Percentiles rank a stretch among this genome's conserved stretches.
Conservation (phyloP, 2,329 filamentous ascomycete species). For the Paracorniculantispora psalliotae region DNA sequence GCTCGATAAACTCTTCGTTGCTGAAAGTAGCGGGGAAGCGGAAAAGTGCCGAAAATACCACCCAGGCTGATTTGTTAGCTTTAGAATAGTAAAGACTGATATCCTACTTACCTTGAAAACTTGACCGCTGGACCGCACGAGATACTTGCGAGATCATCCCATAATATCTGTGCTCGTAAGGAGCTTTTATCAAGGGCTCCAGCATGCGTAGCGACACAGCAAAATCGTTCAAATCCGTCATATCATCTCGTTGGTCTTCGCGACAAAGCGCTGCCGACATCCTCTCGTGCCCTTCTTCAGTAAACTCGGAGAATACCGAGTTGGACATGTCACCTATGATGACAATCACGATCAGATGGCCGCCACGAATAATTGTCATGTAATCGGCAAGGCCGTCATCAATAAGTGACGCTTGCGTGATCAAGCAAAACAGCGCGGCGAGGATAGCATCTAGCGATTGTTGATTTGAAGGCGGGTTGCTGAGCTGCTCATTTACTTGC, state of each 20-base stretch:
- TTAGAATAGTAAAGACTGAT: no score
- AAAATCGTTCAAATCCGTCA: slow-evolving; percentile 21
- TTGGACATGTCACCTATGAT: slow-evolving; percentile 19
- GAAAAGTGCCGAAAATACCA: slow-evolving; percentile 19
- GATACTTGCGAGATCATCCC: slow-evolving; percentile 16
- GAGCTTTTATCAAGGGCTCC: slow-evolving; percentile 16
- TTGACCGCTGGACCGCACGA: slow-evolving; percentile 14
- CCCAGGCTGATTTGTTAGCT: slow-evolving; percentile 19
- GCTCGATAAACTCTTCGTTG: slow-evolving; percentile 28
- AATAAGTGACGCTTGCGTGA: slow-evolving; percentile 32
- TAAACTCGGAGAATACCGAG: slow-evolving; percentile 22
- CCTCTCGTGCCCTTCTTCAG: slow-evolving; percentile 23
- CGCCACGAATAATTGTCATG: slow-evolving; percentile 30
- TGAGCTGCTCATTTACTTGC: slow-evolving; percentile 30
- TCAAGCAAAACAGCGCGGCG: slow-evolving; percentile 30
- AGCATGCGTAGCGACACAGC: slow-evolving; percentile 16
- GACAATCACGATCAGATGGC: slow-evolving; percentile 19
- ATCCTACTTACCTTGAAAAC: slow-evolving; percentile 17
- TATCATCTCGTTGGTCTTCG: slow-evolving; percentile 21
- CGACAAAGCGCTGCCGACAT: slow-evolving; percentile 18
- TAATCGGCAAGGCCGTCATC: slow-evolving; percentile 35
- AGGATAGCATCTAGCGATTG: slow-evolving; percentile 33
- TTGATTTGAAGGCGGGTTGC: slow-evolving; percentile 20
- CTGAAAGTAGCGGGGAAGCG: slow-evolving; percentile 17
- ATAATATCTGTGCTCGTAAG: slow-evolving; percentile 19